Conservation (phyloP, 306 rosid species). For the Sesbania bispinosa region DNA sequence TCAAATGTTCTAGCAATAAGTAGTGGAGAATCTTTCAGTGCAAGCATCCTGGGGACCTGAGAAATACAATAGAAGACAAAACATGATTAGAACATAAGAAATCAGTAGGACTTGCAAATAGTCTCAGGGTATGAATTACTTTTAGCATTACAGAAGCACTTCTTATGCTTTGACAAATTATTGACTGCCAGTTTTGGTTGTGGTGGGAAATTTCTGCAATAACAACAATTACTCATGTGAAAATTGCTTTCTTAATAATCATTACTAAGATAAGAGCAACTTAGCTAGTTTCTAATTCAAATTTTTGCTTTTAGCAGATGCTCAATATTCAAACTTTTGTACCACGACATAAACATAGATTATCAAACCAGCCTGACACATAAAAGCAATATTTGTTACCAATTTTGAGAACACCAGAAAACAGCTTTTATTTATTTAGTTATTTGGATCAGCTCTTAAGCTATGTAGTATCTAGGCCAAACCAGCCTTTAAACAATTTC, state of each 20-base stretch:
- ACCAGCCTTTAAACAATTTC: not conserved
- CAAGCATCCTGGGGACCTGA: slow-evolving; percentile 57
- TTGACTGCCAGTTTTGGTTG: not conserved
- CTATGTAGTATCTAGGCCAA: not conserved
- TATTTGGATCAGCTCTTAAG: not conserved
- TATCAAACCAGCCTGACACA: not conserved
- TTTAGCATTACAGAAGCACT: slow-evolving; percentile 1
- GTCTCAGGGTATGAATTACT: not conserved
- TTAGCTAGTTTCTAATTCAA: not conserved
- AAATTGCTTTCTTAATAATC: not conserved
- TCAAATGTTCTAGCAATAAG: slow-evolving; percentile 40
- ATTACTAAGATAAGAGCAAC: not conserved
- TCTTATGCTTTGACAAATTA: not conserved
- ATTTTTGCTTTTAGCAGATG: not conserved
- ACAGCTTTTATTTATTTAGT: not conserved
- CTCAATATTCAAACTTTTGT: not conserved
- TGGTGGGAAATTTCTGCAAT: not conserved
- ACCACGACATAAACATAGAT: not conserved
- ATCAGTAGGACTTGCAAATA: not conserved
- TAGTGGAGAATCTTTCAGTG: slow-evolving; percentile 50
- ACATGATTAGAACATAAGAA: not conserved
- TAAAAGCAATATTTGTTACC: not conserved
- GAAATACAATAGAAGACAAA: slow-evolving; percentile 22
- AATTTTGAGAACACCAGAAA: not conserved
- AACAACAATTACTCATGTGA: not conserved